phyloP scores from a whole-genome alignment of 495 filamentous ascomycete species.

The Thermothielavioides terrestris region DNA sequence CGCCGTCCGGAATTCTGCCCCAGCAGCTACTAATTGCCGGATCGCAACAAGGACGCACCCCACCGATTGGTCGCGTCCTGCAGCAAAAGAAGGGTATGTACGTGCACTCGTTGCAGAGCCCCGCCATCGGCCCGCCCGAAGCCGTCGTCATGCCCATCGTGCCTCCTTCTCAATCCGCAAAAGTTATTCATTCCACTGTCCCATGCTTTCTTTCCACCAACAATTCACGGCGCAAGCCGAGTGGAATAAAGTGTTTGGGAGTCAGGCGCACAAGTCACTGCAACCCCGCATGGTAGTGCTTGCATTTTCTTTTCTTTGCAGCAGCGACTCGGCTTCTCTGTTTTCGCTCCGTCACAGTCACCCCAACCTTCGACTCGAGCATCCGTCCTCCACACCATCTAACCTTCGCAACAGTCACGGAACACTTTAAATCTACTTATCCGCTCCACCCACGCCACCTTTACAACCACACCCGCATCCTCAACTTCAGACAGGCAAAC shows the following conservation, averaged over 20 bases:
- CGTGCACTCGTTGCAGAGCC: constrained; percentile 25
- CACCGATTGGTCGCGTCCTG: constrained; percentile 21
- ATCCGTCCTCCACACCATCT: no score
- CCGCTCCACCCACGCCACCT: not conserved
- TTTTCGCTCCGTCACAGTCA: not conserved
- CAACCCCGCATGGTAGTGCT: no score
- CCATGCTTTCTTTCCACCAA: constrained; percentile 10
- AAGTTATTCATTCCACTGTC: constrained; percentile 7
- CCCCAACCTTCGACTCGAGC: not conserved
- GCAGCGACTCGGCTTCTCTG: not conserved
- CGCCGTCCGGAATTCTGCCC: not conserved
- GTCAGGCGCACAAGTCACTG: no score
- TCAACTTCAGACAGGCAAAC: not conserved
- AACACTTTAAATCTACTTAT: not conserved
- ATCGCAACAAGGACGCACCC: constrained; percentile 3
- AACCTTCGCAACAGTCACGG: not conserved
- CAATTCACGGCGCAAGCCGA: constrained; percentile 1
- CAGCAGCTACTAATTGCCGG: no score
- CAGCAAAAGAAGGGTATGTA: constrained; percentile 26
- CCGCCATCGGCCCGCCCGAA: constrained; percentile 8
- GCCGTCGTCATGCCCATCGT: constrained; percentile 16
- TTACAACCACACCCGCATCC: not conserved
- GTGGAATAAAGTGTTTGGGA: no score
- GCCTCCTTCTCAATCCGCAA: constrained; percentile 15
- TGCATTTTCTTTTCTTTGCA: not conserved